A percentile compares a stretch with the other conserved stretches of the same genome.
Evolutionary conservation across 2,329 filamentous ascomycete genomes (phyloP).

Genomic region (Hymenoscyphus repandus): DNA sequence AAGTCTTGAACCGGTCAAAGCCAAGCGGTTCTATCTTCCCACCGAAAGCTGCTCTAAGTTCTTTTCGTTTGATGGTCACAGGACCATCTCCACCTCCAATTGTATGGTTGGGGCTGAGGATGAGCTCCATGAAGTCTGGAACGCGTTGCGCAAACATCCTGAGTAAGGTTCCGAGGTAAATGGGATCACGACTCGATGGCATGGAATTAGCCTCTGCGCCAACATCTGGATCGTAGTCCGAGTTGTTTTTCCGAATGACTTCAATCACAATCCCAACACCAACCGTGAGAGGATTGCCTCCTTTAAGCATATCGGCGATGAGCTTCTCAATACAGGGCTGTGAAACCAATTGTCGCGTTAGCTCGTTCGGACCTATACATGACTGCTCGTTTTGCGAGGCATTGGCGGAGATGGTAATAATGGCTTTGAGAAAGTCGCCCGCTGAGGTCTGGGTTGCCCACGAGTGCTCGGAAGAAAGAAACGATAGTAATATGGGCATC

Average conservation of each 20-base stretch:
- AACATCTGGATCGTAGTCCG: conserved; percentile 93
- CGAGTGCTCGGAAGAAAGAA: conserved; percentile 76
- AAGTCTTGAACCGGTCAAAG: conserved; percentile 98
- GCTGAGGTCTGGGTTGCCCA: conserved; percentile 93
- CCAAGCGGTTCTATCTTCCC: conserved; percentile 87
- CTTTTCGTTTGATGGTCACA: conserved; percentile 62
- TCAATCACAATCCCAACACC: conserved; percentile 97
- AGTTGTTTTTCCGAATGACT: conserved; percentile 98
- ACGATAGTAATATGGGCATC: conserved; percentile 80
- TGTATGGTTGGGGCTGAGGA: conserved; percentile 65
- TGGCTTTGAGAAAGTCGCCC: conserved; percentile 95
- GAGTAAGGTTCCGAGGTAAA: conserved; percentile 87
- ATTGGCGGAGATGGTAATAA: conserved; percentile 98
- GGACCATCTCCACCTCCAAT: conserved; percentile 49
- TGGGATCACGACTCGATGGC: conserved; percentile 84
- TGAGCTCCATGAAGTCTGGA: conserved; percentile 87
- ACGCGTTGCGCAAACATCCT: conserved; percentile 86
- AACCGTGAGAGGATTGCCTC: conserved; percentile 90
- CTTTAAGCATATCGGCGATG: conserved; percentile 86
- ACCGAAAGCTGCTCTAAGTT: conserved; percentile 82
- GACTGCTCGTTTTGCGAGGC: conserved; percentile 97
- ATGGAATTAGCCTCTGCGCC: conserved; percentile 72
- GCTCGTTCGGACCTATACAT: conserved; percentile 96
- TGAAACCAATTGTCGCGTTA: conserved; percentile 92
- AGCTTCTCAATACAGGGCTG: conserved; percentile 75